Evolutionary conservation across 2,329 filamentous ascomycete genomes (phyloP).

Genomic region (Pseudogymnoascus sp.): DNA sequence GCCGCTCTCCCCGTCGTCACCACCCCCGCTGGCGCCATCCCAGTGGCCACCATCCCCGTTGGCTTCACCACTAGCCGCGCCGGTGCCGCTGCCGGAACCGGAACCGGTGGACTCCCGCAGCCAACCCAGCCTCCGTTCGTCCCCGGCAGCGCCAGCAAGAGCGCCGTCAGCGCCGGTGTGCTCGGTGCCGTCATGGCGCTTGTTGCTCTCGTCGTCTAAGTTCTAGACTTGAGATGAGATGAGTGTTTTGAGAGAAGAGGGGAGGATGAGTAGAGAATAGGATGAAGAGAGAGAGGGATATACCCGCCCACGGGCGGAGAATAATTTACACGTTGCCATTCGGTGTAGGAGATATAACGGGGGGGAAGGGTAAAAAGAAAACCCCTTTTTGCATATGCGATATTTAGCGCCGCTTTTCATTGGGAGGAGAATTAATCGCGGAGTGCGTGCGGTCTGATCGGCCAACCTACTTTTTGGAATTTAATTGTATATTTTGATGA

Average conservation of each 20-base stretch:
- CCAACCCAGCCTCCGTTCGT: background rate
- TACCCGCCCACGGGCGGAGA: background rate
- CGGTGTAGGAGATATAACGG: background rate
- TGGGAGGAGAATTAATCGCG: background rate
- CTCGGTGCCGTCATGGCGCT: background rate
- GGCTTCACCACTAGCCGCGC: background rate
- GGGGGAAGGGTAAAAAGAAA: background rate
- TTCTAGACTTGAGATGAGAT: background rate
- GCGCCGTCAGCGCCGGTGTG: background rate
- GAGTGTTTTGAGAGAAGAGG: background rate
- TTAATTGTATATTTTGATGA: background rate
- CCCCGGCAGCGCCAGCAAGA: background rate
- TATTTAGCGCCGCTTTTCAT: slow-evolving; percentile 5
- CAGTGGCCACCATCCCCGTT: too few species aligned
- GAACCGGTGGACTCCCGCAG: background rate
- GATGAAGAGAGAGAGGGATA: background rate
- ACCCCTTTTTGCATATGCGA: slow-evolving; percentile 6
- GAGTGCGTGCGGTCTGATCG: slow-evolving; percentile 6
- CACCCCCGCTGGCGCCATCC: background rate
- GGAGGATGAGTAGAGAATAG: background rate
- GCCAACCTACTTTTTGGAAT: background rate
- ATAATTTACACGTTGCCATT: slow-evolving; percentile 7
- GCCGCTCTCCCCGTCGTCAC: background rate
- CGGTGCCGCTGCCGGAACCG: background rate
- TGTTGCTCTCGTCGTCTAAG: background rate